Evolutionary conservation across 352 stramenopile species (phyloP), one percentile per base, ranked within the genome.

Genomic region (Globisporangium okanoganense): DNA sequence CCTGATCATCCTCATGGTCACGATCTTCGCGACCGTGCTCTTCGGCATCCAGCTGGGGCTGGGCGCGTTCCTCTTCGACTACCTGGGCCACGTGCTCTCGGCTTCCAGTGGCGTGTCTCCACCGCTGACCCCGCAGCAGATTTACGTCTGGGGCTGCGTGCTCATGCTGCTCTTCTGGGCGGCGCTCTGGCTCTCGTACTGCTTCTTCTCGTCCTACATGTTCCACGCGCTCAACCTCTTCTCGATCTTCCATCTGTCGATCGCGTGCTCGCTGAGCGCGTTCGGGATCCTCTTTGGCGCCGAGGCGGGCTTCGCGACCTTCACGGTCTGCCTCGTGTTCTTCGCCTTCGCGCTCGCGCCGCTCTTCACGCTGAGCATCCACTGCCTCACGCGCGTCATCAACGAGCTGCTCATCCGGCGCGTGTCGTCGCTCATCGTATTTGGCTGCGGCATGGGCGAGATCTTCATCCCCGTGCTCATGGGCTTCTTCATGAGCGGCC

Each of bases 401-500:
- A 90, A 91, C 59, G 79, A 91, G 53, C 75, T 84, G 41, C 71
- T 94, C 22, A 89, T 92, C 60, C 75, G 80, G 22, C 81, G 84
- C 49, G 84, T 94, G 44, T 87, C 76, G 51, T 92, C 82, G 52
- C 75, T 94, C n/a, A 88, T 92, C 49, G 82, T 94, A 29, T 94
- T 94, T 70, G 84, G 82, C 45, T 89, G 76, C 61, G 82, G 83
- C 61, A 92, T 90, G 79, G 84, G 84, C 33, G 84, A 94, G 55
- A 69, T 90, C 14, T 94, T 94, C 54, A 82, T 94, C 55, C 84
- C 84, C 2, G 82, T 94, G 55, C 79, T 90, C 55, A 94, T 92
- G 82, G 84, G 84, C 12, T 94, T 94, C 66, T 94, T 94, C 66
- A 94, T 94, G 82, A 85, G 79, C 62, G 78, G 82, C 35, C 82